Evolutionary conservation across 192 early-diverging fungal species (phyloP).

Genomic region (Backusella mclennaniae): DNA sequence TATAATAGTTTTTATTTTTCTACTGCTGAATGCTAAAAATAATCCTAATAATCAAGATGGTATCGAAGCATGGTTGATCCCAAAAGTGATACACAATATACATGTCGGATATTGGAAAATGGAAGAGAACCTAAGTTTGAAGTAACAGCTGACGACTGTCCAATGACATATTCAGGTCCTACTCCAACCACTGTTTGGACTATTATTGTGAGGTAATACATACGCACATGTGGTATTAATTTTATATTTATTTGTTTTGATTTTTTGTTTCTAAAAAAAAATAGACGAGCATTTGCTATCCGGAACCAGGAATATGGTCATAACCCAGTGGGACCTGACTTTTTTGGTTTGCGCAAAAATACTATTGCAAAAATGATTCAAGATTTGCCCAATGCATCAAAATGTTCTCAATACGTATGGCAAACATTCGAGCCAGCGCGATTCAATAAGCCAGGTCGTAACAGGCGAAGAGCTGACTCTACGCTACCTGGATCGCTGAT

Average conservation of each 20-base stretch:
- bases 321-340: constrained; percentile 86
- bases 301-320: constrained; percentile 77
- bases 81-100: constrained; percentile 54
- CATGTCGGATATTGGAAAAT: constrained; percentile 80
- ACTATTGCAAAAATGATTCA: constrained; percentile 89
- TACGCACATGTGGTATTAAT: neutral
- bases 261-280: constrained; percentile 2
- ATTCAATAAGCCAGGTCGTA: constrained; percentile 33
- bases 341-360: constrained; percentile 85
- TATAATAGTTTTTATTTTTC: neutral
- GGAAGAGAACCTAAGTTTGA: constrained; percentile 77
- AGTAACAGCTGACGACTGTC: constrained; percentile 78
- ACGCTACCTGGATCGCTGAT: constrained; percentile 12
- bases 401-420: constrained; percentile 71
- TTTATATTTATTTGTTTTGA: neutral
- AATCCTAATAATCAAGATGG: constrained; percentile 28
- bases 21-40: neutral
- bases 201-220: constrained; percentile 54
- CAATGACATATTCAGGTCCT: constrained; percentile 48
- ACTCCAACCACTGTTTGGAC: constrained; percentile 91
- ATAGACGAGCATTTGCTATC: constrained; percentile 66
- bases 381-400: constrained; percentile 74
- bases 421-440: constrained; percentile 62
- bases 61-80: constrained; percentile 60
- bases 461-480: constrained; percentile 23